Evolutionary conservation across 2,329 filamentous ascomycete genomes (phyloP).

Genomic region (Talaromyces sp.): DNA sequence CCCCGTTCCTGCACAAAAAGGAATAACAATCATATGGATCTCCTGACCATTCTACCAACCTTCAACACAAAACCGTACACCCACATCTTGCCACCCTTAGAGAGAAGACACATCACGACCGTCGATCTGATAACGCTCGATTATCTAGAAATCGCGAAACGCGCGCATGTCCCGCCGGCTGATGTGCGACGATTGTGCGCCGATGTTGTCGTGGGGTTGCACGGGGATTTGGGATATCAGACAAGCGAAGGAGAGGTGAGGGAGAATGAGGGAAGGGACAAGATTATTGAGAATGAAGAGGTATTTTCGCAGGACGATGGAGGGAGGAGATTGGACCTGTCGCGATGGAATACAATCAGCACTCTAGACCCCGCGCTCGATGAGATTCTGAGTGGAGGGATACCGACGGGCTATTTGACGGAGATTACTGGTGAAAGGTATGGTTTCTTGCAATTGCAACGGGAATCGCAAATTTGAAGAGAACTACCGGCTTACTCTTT

Average conservation of each 20-base stretch:
- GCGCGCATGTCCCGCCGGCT: slow-evolving; percentile 73
- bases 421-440: slow-evolving; percentile 92
- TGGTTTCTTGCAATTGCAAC: background rate
- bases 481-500: slow-evolving; percentile 18
- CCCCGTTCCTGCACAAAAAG: background rate
- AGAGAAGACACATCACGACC: slow-evolving; percentile 71
- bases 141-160: slow-evolving; percentile 75
- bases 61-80: slow-evolving; percentile 69
- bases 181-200: slow-evolving; percentile 72
- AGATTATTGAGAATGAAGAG: slow-evolving; percentile 20
- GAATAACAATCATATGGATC: slow-evolving; percentile 54
- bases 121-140: slow-evolving; percentile 84
- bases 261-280: background rate
- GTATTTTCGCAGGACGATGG: slow-evolving; percentile 25
- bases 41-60: slow-evolving; percentile 74
- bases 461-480: background rate
- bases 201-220: slow-evolving; percentile 64
- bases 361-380: slow-evolving; percentile 76
- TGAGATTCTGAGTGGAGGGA: slow-evolving; percentile 67
- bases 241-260: background rate
- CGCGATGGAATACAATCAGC: slow-evolving; percentile 62
- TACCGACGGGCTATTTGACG: slow-evolving; percentile 75
- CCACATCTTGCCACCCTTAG: slow-evolving; percentile 73
- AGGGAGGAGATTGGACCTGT: slow-evolving; percentile 27
- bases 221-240: slow-evolving; percentile 55